A percentile compares a stretch with the other conserved stretches of the same genome.
Evolutionary conservation across 1,284 basidiomycete species (phyloP).

Genomic region (Rugiboletus extremiorientalis): DNA sequence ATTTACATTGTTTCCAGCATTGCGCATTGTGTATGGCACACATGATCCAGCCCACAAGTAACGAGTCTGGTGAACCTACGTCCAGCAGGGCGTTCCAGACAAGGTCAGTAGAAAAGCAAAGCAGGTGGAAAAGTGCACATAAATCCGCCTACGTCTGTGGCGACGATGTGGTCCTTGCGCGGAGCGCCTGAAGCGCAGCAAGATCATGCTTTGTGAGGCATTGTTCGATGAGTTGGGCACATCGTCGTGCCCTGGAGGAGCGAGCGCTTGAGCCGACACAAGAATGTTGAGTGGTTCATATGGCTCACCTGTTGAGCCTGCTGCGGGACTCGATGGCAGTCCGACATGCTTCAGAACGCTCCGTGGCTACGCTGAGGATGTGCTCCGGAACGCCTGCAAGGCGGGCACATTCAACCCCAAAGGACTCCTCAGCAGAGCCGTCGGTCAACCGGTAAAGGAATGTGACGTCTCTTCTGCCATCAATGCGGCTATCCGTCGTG

Average conservation of each 20-base stretch:
- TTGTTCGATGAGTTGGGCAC: conserved; percentile 22
- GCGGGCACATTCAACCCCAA: conserved; percentile 87
- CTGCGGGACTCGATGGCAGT: conserved; percentile 48
- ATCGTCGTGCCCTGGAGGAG: conserved; percentile 22
- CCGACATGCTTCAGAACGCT: conserved; percentile 59
- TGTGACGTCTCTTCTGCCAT: conserved; percentile 76
- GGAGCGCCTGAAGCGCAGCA: conserved; percentile 21
- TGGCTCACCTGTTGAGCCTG: conserved; percentile 50
- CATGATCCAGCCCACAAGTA: not conserved
- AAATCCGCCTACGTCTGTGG: conserved; percentile 6
- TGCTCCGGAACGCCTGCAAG: conserved; percentile 77
- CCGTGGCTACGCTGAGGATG: conserved; percentile 60
- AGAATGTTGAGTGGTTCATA: not conserved
- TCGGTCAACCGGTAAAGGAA: conserved; percentile 79
- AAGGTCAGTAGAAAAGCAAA: not conserved
- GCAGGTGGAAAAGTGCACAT: not conserved
- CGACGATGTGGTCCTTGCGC: conserved; percentile 8
- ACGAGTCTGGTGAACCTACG: not conserved
- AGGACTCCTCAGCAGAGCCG: conserved; percentile 79
- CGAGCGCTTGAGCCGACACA: not conserved
- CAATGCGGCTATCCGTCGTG: conserved; percentile 58
- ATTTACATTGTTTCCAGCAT: not conserved
- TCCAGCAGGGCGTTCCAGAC: not conserved
- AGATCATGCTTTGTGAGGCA: conserved; percentile 24
- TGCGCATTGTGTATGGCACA: not conserved